Evolutionary conservation across 1,284 basidiomycete species (phyloP).

Genomic region (Papiliotrema fonsecae): DNA sequence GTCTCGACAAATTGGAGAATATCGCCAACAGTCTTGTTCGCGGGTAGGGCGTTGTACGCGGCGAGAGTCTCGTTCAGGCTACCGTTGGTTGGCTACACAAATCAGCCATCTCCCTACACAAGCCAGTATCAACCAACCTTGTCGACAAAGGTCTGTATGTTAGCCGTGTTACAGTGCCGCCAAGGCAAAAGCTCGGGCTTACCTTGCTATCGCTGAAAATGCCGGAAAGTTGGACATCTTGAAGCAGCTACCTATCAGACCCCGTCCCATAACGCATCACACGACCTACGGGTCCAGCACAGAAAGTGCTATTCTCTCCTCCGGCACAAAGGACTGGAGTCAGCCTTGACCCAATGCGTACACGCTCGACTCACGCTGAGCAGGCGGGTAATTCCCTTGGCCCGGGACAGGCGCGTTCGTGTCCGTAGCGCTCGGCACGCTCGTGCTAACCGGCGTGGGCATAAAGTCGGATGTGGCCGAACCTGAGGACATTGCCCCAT

Average conservation of each 20-base stretch:
- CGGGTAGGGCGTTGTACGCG: slow-evolving; percentile 62
- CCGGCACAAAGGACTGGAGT: slow-evolving; percentile 31
- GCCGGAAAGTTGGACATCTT: slow-evolving; percentile 74
- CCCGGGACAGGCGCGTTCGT: slow-evolving; percentile 58
- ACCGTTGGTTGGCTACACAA: slow-evolving; percentile 59
- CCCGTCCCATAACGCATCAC: background rate
- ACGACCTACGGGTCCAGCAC: slow-evolving; percentile 64
- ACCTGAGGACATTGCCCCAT: no score
- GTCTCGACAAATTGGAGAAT: slow-evolving; percentile 63
- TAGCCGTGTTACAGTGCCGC: background rate
- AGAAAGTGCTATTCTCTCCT: slow-evolving; percentile 65
- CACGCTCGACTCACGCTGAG: slow-evolving; percentile 52
- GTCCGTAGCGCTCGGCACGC: slow-evolving; percentile 61
- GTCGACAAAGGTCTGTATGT: slow-evolving; percentile 62
- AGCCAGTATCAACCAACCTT: slow-evolving; percentile 42
- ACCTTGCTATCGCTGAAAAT: slow-evolving; percentile 80
- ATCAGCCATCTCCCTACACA: background rate
- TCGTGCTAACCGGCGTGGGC: slow-evolving; percentile 55
- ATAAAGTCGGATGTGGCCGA: slow-evolving; percentile 14
- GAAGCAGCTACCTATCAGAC: slow-evolving; percentile 57
- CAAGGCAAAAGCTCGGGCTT: background rate
- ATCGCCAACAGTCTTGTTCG: slow-evolving; percentile 52
- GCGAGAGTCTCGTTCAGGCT: slow-evolving; percentile 61
- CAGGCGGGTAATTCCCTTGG: slow-evolving; percentile 63
- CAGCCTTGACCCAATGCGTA: background rate